phyloP scores from a whole-genome alignment of 495 filamentous ascomycete genomes.

The Haplographium delicatum region DNA sequence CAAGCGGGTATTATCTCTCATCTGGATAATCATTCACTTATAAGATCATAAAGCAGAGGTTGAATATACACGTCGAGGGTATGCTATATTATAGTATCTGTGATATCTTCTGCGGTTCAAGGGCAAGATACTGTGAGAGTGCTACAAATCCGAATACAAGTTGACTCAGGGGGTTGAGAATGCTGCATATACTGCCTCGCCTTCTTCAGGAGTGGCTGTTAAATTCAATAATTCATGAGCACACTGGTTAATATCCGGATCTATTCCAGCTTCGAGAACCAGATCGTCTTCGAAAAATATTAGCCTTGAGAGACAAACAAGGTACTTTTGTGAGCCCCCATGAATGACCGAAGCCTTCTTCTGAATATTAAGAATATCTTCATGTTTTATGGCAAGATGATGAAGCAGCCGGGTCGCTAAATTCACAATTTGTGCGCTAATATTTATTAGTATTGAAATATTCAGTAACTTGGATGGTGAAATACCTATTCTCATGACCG shows the following conservation, averaged over 20 bases:
- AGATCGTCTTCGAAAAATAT: conserved; percentile 25
- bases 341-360: conserved; percentile 18
- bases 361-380: conserved; percentile 20
- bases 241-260: conserved; percentile 19
- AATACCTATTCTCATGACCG: conserved; percentile 20
- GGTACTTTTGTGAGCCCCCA: conserved; percentile 24
- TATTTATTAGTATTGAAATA: conserved; percentile 4
- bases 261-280: conserved; percentile 23
- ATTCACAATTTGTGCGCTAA: conserved; percentile 20
- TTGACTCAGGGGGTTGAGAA: conserved; percentile 13
- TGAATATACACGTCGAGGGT: too few species aligned
- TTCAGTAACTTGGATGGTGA: not conserved
- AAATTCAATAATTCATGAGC: conserved; percentile 22
- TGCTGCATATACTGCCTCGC: conserved; percentile 22
- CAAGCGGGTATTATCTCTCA: too few species aligned
- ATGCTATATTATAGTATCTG: too few species aligned
- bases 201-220: conserved; percentile 24
- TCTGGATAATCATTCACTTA: too few species aligned
- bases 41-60: too few species aligned
- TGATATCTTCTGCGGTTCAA: too few species aligned
- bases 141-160: not conserved
- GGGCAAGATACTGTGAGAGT: too few species aligned
- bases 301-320: conserved; percentile 22
- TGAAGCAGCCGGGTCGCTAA: conserved; percentile 19
- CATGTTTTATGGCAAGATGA: conserved; percentile 22